Conservation (phyloP, 345 rosid species). For the Noccaea bulbosa region DNA sequence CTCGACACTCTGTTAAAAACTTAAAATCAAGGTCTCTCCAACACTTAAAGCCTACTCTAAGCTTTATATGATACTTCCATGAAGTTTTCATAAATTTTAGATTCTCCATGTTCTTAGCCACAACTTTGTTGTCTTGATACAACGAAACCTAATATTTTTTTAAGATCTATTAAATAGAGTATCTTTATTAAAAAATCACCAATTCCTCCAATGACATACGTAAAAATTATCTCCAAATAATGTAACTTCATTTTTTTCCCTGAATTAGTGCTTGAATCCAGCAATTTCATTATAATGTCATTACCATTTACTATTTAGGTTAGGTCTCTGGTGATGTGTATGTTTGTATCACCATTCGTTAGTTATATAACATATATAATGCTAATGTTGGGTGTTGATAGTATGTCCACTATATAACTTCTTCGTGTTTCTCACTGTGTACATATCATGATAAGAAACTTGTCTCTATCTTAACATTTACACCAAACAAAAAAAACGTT, state of each 20-base stretch:
- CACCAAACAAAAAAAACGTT: no score
- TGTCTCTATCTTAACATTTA: no score
- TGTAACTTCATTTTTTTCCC: not conserved
- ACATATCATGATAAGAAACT: conserved; percentile 14
- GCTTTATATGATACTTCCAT: no score
- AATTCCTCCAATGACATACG: not conserved
- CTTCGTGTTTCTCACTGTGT: conserved; percentile 19
- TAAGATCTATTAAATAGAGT: not conserved
- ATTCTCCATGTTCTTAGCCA: no score
- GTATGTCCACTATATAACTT: conserved; percentile 19
- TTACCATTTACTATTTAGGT: not conserved
- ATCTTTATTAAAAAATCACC: not conserved
- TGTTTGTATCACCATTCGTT: not conserved
- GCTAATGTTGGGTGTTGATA: not conserved
- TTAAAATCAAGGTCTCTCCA: no score
- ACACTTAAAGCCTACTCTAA: no score
- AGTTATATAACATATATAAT: not conserved
- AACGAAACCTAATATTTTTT: no score
- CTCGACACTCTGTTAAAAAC: no score
- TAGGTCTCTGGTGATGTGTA: not conserved
- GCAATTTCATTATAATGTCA: not conserved
- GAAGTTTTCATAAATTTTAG: no score
- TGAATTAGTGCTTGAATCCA: conserved; percentile 4
- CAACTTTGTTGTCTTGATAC: no score
- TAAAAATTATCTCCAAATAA: conserved; percentile 1